Percentiles rank a stretch among this genome's conserved stretches.
Conservation (phyloP, 2,329 filamentous ascomycete genomes). For the Shiraia bambusicola region DNA sequence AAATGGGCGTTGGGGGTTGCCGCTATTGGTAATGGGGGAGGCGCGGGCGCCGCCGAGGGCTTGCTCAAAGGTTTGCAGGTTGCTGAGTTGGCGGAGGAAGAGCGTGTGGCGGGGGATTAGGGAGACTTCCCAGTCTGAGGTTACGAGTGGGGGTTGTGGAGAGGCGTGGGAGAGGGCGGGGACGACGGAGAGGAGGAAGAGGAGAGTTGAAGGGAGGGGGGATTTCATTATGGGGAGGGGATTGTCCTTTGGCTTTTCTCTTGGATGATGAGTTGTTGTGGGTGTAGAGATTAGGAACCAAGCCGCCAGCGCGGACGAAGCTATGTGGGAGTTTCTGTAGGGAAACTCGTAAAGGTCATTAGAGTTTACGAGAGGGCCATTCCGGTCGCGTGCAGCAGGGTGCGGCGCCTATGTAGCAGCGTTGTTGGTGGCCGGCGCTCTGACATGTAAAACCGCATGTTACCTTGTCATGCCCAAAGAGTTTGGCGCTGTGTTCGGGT, state of each 20-base stretch:
- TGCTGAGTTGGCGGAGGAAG: slow-evolving; percentile 34
- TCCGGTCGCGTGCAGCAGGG: not conserved
- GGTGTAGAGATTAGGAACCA: not conserved
- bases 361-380: too few species aligned
- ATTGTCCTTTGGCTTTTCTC: too few species aligned
- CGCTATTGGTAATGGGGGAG: slow-evolving; percentile 52
- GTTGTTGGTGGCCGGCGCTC: not conserved
- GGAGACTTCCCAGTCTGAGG: slow-evolving; percentile 22
- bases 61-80: slow-evolving; percentile 44
- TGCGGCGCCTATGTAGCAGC: slow-evolving; percentile 3
- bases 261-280: not conserved
- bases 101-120: slow-evolving; percentile 36
- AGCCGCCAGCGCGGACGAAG: slow-evolving; percentile 5
- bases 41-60: slow-evolving; percentile 56
- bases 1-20: slow-evolving; percentile 51
- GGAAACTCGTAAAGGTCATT: not conserved
- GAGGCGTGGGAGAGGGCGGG: slow-evolving; percentile 24
- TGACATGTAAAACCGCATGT: slow-evolving; percentile 11
- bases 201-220: slow-evolving; percentile 25
- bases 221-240: slow-evolving; percentile 15
- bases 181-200: slow-evolving; percentile 24
- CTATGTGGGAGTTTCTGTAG: not conserved
- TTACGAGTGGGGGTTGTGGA: slow-evolving; percentile 26
- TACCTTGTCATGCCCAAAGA: slow-evolving; percentile 16
- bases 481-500: slow-evolving; percentile 15